Percentiles rank a stretch among this genome's conserved stretches.
Conservation (phyloP, 2,329 filamentous ascomycete species). For the Ceratocystis alfenasii region DNA sequence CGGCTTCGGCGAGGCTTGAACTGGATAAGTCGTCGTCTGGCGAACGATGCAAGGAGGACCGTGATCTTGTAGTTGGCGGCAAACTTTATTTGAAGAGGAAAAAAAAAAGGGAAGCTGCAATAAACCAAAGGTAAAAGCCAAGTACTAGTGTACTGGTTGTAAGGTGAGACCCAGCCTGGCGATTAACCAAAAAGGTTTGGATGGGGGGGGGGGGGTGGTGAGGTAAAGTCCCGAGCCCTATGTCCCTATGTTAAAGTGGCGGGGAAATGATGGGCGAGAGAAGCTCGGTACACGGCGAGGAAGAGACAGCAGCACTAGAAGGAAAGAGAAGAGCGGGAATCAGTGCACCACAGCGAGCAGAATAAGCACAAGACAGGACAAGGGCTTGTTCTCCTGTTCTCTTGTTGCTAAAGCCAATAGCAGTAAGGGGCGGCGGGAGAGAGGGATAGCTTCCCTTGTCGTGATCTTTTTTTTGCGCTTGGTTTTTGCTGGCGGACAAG, state of each 20-base stretch:
- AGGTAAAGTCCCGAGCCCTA: not conserved
- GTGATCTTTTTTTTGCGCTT: too few species aligned
- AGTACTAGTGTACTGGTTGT: not conserved
- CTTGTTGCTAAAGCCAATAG: not conserved
- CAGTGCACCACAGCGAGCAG: not conserved
- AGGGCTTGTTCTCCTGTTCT: not conserved
- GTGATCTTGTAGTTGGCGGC: not conserved
- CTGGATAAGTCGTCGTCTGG: not conserved
- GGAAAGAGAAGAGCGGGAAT: not conserved
- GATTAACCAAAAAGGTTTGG: too few species aligned
- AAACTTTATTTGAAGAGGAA: not conserved
- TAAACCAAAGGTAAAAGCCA: not conserved
- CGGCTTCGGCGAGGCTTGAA: too few species aligned
- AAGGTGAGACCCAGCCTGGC: too few species aligned
- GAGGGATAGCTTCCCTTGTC: too few species aligned
- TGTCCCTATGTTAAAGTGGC: not conserved
- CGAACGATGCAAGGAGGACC: not conserved
- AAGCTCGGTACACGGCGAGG: not conserved
- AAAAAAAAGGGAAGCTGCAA: not conserved
- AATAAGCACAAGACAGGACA: not conserved
- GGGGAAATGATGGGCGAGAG: slow-evolving; percentile 3
- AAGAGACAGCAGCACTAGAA: not conserved
- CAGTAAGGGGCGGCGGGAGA: too few species aligned
- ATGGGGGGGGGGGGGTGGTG: not conserved
- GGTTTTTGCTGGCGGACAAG: too few species aligned